These are phyloP conservation scores for Mycena floridula DNA, from an alignment of 768 basidiomycete genomes.

Conservation along the genomic window DNA sequence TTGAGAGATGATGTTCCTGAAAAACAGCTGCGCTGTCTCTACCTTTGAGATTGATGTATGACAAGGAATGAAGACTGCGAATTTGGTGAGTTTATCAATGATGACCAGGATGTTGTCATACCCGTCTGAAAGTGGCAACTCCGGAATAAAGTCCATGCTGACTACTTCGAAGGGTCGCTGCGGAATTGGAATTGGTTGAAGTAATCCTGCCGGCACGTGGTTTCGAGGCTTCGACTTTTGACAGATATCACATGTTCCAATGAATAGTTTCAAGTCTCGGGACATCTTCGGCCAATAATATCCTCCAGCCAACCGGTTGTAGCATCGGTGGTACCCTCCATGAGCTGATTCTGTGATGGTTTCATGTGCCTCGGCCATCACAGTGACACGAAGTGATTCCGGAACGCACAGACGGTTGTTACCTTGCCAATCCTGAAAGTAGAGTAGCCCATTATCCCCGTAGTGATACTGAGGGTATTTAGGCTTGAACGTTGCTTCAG, in stretches of 20 bases:
- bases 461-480: background rate
- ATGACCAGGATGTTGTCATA: slow-evolving; percentile 26
- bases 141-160: slow-evolving; percentile 28
- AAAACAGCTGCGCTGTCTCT: slow-evolving; percentile 23
- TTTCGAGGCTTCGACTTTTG: background rate
- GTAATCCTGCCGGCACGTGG: slow-evolving; percentile 23
- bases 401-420: background rate
- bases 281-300: slow-evolving; percentile 3
- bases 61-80: slow-evolving; percentile 31
- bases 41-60: slow-evolving; percentile 15
- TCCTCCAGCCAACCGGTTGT: background rate
- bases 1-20: too few relatives aligned
- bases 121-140: slow-evolving; percentile 23
- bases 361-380: background rate
- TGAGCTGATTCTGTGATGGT: background rate
- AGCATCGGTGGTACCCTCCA: background rate
- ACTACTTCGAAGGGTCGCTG: slow-evolving; percentile 22
- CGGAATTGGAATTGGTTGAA: slow-evolving; percentile 16
- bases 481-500: background rate
- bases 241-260: background rate
- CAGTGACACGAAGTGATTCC: background rate
- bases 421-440: background rate
- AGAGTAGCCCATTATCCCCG: background rate
- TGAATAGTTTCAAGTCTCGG: slow-evolving; percentile 12
- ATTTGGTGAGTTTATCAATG: slow-evolving; percentile 12